Evolutionary conservation across 228 moss, liverwort and hornwort genomes (phyloP).

Genomic region (Sphagnum magellanicum): DNA sequence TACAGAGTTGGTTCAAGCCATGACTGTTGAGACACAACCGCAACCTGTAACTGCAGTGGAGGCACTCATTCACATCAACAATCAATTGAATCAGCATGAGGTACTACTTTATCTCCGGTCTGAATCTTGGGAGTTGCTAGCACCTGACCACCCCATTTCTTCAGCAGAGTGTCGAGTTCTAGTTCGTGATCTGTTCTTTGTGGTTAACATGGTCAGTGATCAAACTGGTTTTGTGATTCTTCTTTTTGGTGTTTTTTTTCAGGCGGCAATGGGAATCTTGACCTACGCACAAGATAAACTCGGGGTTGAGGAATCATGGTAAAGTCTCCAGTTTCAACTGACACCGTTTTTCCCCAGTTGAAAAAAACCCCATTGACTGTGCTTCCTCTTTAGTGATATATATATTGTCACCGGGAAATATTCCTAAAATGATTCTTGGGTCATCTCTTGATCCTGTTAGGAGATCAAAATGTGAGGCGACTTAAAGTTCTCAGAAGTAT

Average conservation of each 20-base stretch:
- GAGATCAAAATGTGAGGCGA: too few species aligned
- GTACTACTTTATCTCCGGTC: slow-evolving; percentile 15
- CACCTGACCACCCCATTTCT: not conserved
- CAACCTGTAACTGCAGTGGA: slow-evolving; percentile 83
- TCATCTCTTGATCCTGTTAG: too few species aligned
- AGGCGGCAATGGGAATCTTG: slow-evolving; percentile 97
- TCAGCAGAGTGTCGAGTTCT: not conserved
- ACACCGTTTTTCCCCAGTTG: not conserved
- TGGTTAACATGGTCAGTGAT: not conserved
- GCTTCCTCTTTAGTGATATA: too few species aligned
- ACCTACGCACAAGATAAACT: slow-evolving; percentile 75
- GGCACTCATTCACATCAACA: slow-evolving; percentile 95
- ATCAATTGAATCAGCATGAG: slow-evolving; percentile 98
- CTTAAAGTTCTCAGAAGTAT: too few species aligned
- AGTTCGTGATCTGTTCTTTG: not conserved
- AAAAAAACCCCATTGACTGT: not conserved
- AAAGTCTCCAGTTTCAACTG: slow-evolving; percentile 1
- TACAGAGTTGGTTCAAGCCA: slow-evolving; percentile 52
- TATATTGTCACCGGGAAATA: too few species aligned
- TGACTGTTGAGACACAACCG: slow-evolving; percentile 73
- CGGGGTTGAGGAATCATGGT: slow-evolving; percentile 92
- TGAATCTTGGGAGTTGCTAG: too few species aligned
- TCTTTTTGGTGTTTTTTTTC: not conserved
- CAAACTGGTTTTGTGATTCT: not conserved
- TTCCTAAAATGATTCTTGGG: too few species aligned